These are phyloP conservation scores for Rhodotorula babjevae DNA, from an alignment of 768 basidiomycete genomes.

Conservation along the genomic window DNA sequence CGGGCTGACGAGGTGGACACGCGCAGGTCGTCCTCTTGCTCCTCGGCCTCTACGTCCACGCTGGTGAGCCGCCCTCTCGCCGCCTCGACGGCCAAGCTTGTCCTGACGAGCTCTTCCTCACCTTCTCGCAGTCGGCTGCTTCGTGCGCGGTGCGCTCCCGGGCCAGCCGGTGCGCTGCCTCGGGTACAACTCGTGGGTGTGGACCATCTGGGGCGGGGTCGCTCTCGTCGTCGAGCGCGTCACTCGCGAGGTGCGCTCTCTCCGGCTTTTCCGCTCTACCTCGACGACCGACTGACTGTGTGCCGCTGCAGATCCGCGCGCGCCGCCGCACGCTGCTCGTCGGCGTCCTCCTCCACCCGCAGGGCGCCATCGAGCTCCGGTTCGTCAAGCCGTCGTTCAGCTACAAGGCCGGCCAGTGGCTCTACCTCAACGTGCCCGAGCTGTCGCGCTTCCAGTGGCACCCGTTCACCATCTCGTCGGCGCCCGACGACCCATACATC, in stretches of 20 bases:
- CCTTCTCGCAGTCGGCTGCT: conserved; percentile 64
- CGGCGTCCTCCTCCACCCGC: conserved; percentile 83
- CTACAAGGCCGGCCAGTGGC: conserved; percentile 86
- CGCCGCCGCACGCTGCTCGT: conserved; percentile 70
- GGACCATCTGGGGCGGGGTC: conserved; percentile 82
- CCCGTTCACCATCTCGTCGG: conserved; percentile 60
- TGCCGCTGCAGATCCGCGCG: conserved; percentile 55
- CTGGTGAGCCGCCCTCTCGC: conserved; percentile 44
- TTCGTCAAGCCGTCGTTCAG: conserved; percentile 88
- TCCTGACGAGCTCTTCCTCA: not conserved
- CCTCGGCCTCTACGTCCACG: conserved; percentile 81
- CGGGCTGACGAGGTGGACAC: not conserved
- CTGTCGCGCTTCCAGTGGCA: conserved; percentile 84
- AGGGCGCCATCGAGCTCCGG: conserved; percentile 86
- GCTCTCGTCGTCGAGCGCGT: conserved; percentile 83
- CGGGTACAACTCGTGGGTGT: conserved; percentile 77
- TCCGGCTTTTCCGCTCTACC: not conserved
- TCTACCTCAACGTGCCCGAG: conserved; percentile 83
- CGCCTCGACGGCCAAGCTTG: not conserved
- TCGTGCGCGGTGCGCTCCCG: conserved; percentile 63
- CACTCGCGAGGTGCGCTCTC: conserved; percentile 60
- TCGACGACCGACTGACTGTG: not conserved
- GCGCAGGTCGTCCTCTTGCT: conserved; percentile 84
- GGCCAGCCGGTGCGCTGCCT: conserved; percentile 55
- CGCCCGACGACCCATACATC: conserved; percentile 88